These are phyloP conservation scores for Picea sitchensis DNA, from an alignment of 75 land plant species.

Conservation along the genomic window DNA sequence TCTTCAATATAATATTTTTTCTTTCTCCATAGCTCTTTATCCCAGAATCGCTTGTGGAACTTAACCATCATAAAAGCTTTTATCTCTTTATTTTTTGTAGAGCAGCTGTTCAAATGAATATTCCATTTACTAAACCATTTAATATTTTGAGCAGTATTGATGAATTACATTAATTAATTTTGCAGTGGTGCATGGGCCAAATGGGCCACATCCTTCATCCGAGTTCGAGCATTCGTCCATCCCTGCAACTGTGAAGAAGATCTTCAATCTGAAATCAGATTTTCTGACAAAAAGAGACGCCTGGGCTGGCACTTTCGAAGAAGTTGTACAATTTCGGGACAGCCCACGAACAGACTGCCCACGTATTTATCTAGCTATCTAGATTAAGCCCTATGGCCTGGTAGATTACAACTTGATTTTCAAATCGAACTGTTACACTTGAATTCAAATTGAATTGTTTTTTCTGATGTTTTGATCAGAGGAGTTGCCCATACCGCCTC, in stretches of 20 bases:
- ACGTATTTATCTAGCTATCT: not conserved
- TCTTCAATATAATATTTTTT: too few species aligned
- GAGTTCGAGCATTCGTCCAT: not conserved
- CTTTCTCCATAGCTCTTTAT: too few species aligned
- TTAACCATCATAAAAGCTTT: too few species aligned
- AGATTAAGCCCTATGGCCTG: too few species aligned
- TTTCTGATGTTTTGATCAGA: constrained; percentile 21
- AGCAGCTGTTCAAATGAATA: too few species aligned
- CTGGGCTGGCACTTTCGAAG: constrained; percentile 95
- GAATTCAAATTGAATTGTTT: too few species aligned
- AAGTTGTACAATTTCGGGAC: not conserved
- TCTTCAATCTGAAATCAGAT: constrained; percentile 65
- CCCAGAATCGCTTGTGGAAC: too few species aligned
- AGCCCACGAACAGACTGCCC: not conserved
- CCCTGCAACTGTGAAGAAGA: constrained; percentile 62
- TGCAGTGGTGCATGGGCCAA: not conserved
- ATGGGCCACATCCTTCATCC: not conserved
- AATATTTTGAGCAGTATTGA: too few species aligned
- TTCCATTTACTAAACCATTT: too few species aligned
- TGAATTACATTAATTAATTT: not conserved
- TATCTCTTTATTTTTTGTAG: too few species aligned
- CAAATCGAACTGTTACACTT: too few species aligned
- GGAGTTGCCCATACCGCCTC: constrained; percentile 32
- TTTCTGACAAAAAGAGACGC: constrained; percentile 79
- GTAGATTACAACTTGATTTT: too few species aligned